These are phyloP conservation scores for Salvia sclarea DNA, from an alignment of 305 asterid species.

Conservation along the genomic window DNA sequence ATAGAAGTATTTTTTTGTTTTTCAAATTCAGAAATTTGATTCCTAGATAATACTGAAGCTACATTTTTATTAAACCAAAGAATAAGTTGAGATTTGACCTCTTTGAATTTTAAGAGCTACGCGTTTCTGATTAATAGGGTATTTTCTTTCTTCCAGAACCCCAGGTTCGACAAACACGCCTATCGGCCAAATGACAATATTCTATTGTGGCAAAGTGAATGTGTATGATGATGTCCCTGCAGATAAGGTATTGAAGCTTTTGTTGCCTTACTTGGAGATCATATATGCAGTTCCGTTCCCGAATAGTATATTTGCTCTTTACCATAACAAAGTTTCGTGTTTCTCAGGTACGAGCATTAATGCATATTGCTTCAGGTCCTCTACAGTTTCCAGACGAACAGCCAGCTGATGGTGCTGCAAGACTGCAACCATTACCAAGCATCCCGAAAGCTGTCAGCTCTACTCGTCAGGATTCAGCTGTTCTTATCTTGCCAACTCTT, in stretches of 20 bases:
- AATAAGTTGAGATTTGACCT: not conserved
- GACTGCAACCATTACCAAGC: slow-evolving; percentile 50
- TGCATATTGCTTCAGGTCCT: slow-evolving; percentile 85
- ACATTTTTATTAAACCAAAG: not conserved
- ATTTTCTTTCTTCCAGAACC: slow-evolving; percentile 50
- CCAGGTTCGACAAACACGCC: slow-evolving; percentile 43
- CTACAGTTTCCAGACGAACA: slow-evolving; percentile 56
- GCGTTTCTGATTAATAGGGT: slow-evolving; percentile 23
- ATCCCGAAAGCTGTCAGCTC: slow-evolving; percentile 47
- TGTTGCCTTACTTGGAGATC: not conserved
- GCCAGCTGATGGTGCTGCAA: slow-evolving; percentile 42
- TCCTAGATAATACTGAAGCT: not conserved
- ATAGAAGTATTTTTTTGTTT: not conserved
- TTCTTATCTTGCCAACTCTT: slow-evolving; percentile 47
- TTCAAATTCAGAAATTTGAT: not conserved
- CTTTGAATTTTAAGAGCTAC: not conserved
- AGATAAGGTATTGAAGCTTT: slow-evolving; percentile 63
- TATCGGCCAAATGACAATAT: slow-evolving; percentile 85
- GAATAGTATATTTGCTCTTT: slow-evolving; percentile 8
- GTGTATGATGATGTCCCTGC: slow-evolving; percentile 84
- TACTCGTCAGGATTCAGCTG: slow-evolving; percentile 51
- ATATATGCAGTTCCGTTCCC: not conserved
- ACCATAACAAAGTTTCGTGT: slow-evolving; percentile 20
- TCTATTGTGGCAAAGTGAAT: slow-evolving; percentile 83
- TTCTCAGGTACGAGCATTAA: slow-evolving; percentile 62